Conservation (phyloP, 2,329 filamentous ascomycete genomes). For the Hymenoscyphus linearis region DNA sequence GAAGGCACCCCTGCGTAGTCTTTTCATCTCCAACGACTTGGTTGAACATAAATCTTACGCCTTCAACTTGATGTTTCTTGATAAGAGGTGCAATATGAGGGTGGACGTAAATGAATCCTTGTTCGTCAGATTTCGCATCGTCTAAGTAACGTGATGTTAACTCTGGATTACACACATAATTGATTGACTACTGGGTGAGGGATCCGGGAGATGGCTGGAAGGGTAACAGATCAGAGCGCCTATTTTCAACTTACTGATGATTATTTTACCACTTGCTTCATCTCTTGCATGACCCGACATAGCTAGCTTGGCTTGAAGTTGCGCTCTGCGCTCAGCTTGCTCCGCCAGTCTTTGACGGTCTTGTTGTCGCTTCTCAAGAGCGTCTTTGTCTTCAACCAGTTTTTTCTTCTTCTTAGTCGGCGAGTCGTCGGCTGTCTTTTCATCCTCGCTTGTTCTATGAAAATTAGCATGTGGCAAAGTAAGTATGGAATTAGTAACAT, state of each 20-base stretch:
- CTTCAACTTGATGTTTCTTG: slow-evolving; percentile 75
- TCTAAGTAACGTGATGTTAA: slow-evolving; percentile 30
- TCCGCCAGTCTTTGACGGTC: slow-evolving; percentile 49
- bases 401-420: slow-evolving; percentile 33
- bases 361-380: slow-evolving; percentile 45
- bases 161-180: not conserved
- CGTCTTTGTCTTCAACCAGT: slow-evolving; percentile 41
- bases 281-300: slow-evolving; percentile 38
- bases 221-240: not conserved
- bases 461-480: not conserved
- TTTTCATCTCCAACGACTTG: slow-evolving; percentile 57
- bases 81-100: slow-evolving; percentile 58
- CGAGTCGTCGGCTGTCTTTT: slow-evolving; percentile 7
- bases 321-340: slow-evolving; percentile 47
- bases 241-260: slow-evolving; percentile 43
- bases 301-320: slow-evolving; percentile 43
- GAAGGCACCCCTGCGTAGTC: slow-evolving; percentile 66
- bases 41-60: slow-evolving; percentile 85
- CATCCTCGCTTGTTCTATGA: slow-evolving; percentile 8
- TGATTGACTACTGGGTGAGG: no score
- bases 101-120: slow-evolving; percentile 60
- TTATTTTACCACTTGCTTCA: slow-evolving; percentile 44
- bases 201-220: not conserved
- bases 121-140: slow-evolving; percentile 53
- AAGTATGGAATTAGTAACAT: slow-evolving; percentile 3